Evolutionary conservation across 139 green algal genomes (phyloP), one percentile per base, ranked within the genome.

Genomic region (Auxenochlorella protothecoides): DNA sequence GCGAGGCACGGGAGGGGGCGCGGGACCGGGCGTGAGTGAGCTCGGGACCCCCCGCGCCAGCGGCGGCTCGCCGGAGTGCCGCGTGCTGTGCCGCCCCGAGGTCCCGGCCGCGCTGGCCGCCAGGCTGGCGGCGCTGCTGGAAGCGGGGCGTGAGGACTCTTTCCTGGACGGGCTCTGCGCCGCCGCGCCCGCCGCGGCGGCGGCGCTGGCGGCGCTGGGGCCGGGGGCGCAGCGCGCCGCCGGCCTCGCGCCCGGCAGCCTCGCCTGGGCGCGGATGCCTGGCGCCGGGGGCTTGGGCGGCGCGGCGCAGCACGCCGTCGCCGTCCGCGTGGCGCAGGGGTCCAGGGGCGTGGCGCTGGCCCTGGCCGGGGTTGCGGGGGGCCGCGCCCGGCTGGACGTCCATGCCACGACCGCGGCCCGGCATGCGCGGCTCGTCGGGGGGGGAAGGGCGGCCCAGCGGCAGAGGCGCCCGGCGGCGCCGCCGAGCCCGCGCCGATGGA

Each of bases 131-230:
- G 12, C 52, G 8, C 69, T 68, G 69, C 69, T 74, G 52, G 53
- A 71, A 9, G 53, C 52, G 10, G 54, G 57, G 9, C 5, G 53
- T 13, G 69, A 69, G 57, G 51, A 12, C 5, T 52, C 51, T 13
- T 74, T 74, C 54, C n/a, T 74, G 63, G 62, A 62, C 52, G 12
- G 13, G 10, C 63, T 74, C 13, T 66, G 62, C 69, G 12, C 44
- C 7, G 69, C 57, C 8, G 55, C 69, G 5, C 51, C 11, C 52
- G 51, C 52, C 5, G 54, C 55, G 57, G 69, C 69, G 5, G 69
- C 52, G 5, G 11, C 67, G 16, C 55, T n/a, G 51, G 13, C 6
- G 7, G 11, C 11, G 6, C 55, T 74, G 51, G 56, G 10, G 6
- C 54, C 69, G 9, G 5, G 52, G 5, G 69, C 69, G 12, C 56